phyloP scores from a whole-genome alignment of 163 green algal genomes.

The Chlorella variabilis region DNA sequence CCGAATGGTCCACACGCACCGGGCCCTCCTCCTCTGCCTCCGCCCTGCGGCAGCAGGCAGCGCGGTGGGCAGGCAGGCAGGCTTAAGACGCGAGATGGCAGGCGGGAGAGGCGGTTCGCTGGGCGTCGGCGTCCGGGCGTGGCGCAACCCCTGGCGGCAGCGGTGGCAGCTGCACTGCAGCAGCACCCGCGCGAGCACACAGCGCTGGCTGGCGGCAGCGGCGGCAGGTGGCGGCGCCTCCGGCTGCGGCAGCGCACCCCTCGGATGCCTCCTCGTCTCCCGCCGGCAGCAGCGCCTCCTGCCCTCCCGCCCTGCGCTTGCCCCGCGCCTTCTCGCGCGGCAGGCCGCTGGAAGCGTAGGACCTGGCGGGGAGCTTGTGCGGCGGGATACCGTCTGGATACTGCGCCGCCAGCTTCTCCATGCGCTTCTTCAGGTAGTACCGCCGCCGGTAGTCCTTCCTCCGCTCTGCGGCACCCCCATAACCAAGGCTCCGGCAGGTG shows the following conservation, averaged over 20 bases:
- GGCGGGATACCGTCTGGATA: neutral
- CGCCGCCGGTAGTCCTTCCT: neutral
- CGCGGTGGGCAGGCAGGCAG: too few relatives aligned
- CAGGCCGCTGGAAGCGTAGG: neutral
- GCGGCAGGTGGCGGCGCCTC: too few relatives aligned
- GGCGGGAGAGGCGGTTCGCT: too few relatives aligned
- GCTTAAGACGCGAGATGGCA: too few relatives aligned
- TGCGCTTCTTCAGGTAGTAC: neutral
- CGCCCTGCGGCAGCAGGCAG: neutral
- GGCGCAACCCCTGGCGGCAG: too few relatives aligned
- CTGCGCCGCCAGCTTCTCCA: neutral
- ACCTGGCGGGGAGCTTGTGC: neutral
- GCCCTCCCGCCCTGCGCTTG: neutral
- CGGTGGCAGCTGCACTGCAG: too few relatives aligned
- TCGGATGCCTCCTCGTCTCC: neutral
- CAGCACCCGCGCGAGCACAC: too few relatives aligned
- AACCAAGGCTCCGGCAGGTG: neutral
- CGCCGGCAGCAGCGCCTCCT: neutral
- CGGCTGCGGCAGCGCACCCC: neutral
- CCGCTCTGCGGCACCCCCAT: neutral
- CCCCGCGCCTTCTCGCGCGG: neutral
- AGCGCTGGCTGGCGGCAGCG: too few relatives aligned
- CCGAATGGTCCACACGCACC: slow-evolving; percentile 1
- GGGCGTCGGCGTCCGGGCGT: too few relatives aligned
- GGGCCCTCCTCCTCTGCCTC: neutral